A percentile compares a stretch with the other conserved stretches of the same genome.
Evolutionary conservation across 805 yeast genomes (phyloP).

Genomic region (Maudiozyma serrabonitensis): DNA sequence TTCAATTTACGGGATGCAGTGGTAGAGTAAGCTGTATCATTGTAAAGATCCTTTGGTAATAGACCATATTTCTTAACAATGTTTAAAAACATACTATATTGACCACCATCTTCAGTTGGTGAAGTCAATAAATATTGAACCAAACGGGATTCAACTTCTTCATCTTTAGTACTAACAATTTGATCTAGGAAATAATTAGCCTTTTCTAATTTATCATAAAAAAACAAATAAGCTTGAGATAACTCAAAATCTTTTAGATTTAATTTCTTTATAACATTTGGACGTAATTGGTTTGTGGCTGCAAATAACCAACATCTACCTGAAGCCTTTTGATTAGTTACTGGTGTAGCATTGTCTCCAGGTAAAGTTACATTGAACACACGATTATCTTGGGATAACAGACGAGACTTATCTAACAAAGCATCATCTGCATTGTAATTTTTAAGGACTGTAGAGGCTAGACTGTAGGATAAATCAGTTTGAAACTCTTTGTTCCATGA

Average conservation of each 20-base stretch:
- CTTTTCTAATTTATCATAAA: slow-evolving; percentile 81
- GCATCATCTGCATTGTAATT: slow-evolving; percentile 29
- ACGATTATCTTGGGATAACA: slow-evolving; percentile 15
- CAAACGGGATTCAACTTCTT: slow-evolving; percentile 59
- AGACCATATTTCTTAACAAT: slow-evolving; percentile 71
- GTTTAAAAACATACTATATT: slow-evolving; percentile 74
- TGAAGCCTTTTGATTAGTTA: slow-evolving; percentile 62
- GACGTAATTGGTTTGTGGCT: slow-evolving; percentile 61
- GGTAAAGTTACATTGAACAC: slow-evolving; percentile 26
- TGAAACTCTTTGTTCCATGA: slow-evolving; percentile 22
- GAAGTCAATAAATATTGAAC: slow-evolving; percentile 54
- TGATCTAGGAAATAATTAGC: slow-evolving; percentile 73
- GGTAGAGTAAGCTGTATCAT: slow-evolving; percentile 53
- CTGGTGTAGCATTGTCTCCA: slow-evolving; percentile 40
- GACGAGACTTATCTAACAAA: slow-evolving; percentile 20
- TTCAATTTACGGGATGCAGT: slow-evolving; percentile 46
- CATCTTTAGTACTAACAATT: slow-evolving; percentile 56
- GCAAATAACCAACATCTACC: slow-evolving; percentile 92
- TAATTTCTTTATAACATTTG: slow-evolving; percentile 50
- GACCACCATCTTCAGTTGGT: slow-evolving; percentile 81
- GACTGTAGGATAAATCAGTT: slow-evolving; percentile 22
- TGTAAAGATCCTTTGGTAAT: slow-evolving; percentile 64
- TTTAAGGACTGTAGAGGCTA: slow-evolving; percentile 31
- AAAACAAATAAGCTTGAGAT: slow-evolving; percentile 70
- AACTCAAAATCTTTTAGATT: slow-evolving; percentile 61